Conservation (phyloP, 441 rosid genomes). For the Rhodomyrtus psidioides region DNA sequence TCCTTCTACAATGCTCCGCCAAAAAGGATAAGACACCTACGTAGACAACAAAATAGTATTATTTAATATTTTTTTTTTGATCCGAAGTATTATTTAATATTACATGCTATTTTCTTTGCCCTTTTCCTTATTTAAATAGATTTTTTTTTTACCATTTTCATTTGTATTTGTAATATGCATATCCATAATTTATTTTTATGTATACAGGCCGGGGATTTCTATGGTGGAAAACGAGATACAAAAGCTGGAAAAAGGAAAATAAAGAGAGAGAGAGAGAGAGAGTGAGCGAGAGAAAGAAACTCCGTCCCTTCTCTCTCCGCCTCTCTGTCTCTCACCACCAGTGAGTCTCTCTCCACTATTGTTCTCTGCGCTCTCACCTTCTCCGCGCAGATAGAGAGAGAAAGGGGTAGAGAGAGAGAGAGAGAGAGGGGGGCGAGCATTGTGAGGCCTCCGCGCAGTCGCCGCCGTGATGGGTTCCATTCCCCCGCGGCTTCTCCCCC, state of each 20-base stretch:
- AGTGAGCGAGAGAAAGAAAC: not conserved
- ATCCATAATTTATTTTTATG: too few species aligned
- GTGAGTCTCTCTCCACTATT: not conserved
- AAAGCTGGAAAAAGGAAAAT: not conserved
- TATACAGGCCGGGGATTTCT: conserved; percentile 19
- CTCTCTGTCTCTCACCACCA: conserved; percentile 8
- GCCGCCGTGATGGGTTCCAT: conserved; percentile 24
- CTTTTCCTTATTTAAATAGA: not conserved
- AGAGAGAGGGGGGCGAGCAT: conserved; percentile 30
- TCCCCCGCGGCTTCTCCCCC: conserved; percentile 8
- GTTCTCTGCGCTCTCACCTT: not conserved
- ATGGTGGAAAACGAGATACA: conserved; percentile 31
- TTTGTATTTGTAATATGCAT: not conserved
- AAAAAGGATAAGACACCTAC: not conserved
- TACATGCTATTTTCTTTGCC: too few species aligned
- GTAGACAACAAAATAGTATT: not conserved
- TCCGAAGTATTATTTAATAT: not conserved
- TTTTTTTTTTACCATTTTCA: not conserved
- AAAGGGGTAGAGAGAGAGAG: conserved; percentile 11
- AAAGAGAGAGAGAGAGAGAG: not conserved
- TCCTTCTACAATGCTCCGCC: not conserved
- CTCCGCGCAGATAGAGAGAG: not conserved
- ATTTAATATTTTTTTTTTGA: not conserved
- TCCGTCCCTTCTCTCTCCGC: conserved; percentile 1
- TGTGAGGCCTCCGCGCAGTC: conserved; percentile 6